Evolutionary conservation across 495 filamentous ascomycete species (phyloP).

Genomic region (Echria macrotheca): DNA sequence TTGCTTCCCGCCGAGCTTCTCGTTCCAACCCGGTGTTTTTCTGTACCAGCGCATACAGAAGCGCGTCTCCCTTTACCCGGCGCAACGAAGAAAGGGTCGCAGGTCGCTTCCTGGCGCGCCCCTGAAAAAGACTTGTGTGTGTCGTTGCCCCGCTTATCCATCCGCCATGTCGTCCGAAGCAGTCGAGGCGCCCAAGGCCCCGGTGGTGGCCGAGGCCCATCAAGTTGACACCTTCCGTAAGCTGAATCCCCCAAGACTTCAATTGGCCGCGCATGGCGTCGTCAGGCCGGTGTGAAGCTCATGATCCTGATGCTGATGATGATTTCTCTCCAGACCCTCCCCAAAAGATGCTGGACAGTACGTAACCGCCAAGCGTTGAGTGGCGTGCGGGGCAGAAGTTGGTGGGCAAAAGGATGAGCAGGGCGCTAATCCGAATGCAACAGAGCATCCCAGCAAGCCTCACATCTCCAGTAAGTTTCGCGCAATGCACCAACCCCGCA

Average conservation of each 20-base stretch:
- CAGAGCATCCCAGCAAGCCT: conserved; percentile 56
- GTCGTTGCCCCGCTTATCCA: conserved; percentile 15
- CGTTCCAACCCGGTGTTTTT: neutral
- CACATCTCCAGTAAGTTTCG: conserved; percentile 45
- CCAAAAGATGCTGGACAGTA: conserved; percentile 58
- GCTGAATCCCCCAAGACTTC: conserved; percentile 12
- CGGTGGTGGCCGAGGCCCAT: conserved; percentile 80
- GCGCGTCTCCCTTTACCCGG: too few relatives aligned
- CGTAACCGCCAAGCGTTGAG: conserved; percentile 28
- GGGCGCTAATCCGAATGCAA: conserved; percentile 27
- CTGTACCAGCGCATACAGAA: too few relatives aligned
- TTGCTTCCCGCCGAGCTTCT: neutral
- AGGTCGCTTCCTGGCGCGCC: too few relatives aligned
- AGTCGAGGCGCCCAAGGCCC: conserved; percentile 50
- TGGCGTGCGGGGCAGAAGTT: conserved; percentile 19
- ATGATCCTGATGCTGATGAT: conserved; percentile 14
- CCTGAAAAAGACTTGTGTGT: too few relatives aligned
- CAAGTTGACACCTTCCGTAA: conserved; percentile 76
- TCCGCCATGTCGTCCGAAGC: conserved; percentile 62
- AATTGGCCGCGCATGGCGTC: conserved; percentile 8
- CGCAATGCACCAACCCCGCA: neutral
- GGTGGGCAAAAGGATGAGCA: conserved; percentile 25
- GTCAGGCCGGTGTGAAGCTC: too few relatives aligned
- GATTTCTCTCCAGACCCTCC: conserved; percentile 50
- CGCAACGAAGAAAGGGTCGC: too few relatives aligned